These are phyloP conservation scores for Thamnidium elegans DNA, from an alignment of 192 early-diverging fungal species.

Conservation along the genomic window DNA sequence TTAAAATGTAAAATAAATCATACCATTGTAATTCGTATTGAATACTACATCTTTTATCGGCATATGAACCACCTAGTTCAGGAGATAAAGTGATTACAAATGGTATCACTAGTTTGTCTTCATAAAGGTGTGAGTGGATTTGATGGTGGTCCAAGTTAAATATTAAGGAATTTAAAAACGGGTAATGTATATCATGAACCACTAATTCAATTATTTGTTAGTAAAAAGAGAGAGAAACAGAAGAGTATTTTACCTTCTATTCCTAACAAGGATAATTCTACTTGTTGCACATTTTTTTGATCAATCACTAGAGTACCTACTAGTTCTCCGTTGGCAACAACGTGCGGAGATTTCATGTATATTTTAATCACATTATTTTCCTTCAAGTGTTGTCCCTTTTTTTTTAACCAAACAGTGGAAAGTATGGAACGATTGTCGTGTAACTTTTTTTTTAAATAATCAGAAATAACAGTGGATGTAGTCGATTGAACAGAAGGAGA, in stretches of 20 bases:
- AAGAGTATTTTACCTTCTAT: conserved; percentile 15
- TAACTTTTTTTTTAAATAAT: too few species aligned
- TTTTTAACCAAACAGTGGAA: conserved; percentile 11
- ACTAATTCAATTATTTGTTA: not conserved
- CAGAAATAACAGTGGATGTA: too few species aligned
- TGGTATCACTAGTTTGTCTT: conserved; percentile 6
- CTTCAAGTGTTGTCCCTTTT: conserved; percentile 1
- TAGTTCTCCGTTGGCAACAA: conserved; percentile 15
- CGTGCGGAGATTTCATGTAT: conserved; percentile 25
- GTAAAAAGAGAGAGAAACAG: not conserved
- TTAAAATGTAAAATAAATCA: too few species aligned
- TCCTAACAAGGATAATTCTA: conserved; percentile 11
- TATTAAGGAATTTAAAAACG: not conserved
- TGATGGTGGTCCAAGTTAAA: not conserved
- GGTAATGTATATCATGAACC: not conserved
- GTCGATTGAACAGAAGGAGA: not conserved
- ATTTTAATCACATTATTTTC: conserved; percentile 3
- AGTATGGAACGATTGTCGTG: too few species aligned
- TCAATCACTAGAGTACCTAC: conserved; percentile 14
- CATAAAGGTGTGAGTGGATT: not conserved
- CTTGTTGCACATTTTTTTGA: not conserved
- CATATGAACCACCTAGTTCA: conserved; percentile 14
- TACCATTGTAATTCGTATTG: conserved; percentile 24
- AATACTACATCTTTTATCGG: conserved; percentile 23
- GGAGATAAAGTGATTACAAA: conserved; percentile 9